Evolutionary conservation across 2,329 filamentous ascomycete genomes (phyloP).

Genomic region (Raffaelea arxii): DNA sequence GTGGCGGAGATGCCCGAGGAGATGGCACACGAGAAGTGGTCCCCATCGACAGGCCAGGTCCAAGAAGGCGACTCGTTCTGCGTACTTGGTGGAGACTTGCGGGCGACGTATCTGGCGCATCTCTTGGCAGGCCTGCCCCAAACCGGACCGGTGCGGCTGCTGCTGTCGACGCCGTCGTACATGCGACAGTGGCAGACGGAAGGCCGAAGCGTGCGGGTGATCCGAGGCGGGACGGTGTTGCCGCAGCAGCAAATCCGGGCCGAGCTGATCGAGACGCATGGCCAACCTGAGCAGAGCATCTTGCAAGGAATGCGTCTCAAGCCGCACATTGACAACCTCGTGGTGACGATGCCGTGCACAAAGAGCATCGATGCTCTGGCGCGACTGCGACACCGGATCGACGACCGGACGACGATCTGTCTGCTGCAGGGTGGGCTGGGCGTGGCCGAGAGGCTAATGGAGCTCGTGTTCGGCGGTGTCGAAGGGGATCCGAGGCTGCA

Average conservation of each 20-base stretch:
- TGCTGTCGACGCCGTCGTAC: slow-evolving; percentile 14
- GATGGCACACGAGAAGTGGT: too few species aligned
- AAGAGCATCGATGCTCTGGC: slow-evolving; percentile 16
- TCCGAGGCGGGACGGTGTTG: slow-evolving; percentile 2
- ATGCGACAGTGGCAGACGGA: slow-evolving; percentile 17
- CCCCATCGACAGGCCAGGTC: too few species aligned
- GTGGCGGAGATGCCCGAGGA: too few species aligned
- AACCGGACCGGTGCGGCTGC: slow-evolving; percentile 19
- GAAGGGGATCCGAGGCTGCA: slow-evolving; percentile 50
- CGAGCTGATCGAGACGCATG: slow-evolving; percentile 12
- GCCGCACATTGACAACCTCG: slow-evolving; percentile 17
- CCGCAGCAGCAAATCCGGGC: slow-evolving; percentile 12
- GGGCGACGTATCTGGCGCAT: slow-evolving; percentile 21
- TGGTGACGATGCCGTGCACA: slow-evolving; percentile 21
- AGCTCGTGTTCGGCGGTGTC: slow-evolving; percentile 59
- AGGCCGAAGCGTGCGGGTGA: slow-evolving; percentile 11
- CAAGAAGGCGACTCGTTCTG: slow-evolving; percentile 15
- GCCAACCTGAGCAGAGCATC: neutral
- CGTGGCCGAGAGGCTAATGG: slow-evolving; percentile 67
- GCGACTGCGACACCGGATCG: slow-evolving; percentile 19
- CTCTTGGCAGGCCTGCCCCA: slow-evolving; percentile 17
- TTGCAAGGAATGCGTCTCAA: neutral
- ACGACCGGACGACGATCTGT: slow-evolving; percentile 23
- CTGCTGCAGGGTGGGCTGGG: slow-evolving; percentile 52
- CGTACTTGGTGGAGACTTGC: slow-evolving; percentile 18